A percentile compares a stretch with the other conserved stretches of the same genome.
phyloP scores from a whole-genome alignment of 73 alveolate species.

The Breviolum minutum region DNA sequence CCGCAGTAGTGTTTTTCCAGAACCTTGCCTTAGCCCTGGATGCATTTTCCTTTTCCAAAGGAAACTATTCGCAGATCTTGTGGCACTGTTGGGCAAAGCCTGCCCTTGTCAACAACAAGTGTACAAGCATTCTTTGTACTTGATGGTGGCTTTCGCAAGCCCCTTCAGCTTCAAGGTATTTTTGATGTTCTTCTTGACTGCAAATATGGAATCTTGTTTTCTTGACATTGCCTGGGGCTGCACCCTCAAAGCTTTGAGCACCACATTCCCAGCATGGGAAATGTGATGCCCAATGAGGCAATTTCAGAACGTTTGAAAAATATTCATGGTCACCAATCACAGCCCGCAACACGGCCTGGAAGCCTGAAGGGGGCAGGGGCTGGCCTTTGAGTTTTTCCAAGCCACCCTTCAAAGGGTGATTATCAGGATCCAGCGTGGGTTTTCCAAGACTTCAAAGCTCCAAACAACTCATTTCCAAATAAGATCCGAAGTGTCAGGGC shows the following conservation, averaged over 20 bases:
- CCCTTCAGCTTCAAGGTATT: background rate
- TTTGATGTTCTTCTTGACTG: background rate
- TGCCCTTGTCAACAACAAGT: too few relatives aligned
- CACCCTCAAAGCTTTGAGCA: background rate
- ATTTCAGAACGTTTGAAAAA: background rate
- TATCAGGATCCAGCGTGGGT: too few relatives aligned
- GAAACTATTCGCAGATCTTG: background rate
- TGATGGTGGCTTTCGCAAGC: too few relatives aligned
- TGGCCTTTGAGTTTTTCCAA: too few relatives aligned
- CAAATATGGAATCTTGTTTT: background rate
- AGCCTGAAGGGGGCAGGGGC: background rate
- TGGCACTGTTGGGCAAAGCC: too few relatives aligned
- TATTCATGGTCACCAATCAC: background rate
- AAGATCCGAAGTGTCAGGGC: too few relatives aligned
- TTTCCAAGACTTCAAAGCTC: background rate
- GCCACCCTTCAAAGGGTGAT: background rate
- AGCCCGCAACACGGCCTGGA: background rate
- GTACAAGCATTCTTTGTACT: too few relatives aligned
- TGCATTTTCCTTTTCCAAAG: too few relatives aligned
- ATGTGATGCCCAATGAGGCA: slow-evolving; percentile 25
- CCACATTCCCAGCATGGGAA: slow-evolving; percentile 29
- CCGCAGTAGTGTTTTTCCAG: too few relatives aligned
- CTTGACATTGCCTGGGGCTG: background rate
- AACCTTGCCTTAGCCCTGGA: too few relatives aligned
- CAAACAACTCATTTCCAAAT: background rate